phyloP scores from a whole-genome alignment of 441 rosid genomes.

The Metrosideros polymorpha region DNA sequence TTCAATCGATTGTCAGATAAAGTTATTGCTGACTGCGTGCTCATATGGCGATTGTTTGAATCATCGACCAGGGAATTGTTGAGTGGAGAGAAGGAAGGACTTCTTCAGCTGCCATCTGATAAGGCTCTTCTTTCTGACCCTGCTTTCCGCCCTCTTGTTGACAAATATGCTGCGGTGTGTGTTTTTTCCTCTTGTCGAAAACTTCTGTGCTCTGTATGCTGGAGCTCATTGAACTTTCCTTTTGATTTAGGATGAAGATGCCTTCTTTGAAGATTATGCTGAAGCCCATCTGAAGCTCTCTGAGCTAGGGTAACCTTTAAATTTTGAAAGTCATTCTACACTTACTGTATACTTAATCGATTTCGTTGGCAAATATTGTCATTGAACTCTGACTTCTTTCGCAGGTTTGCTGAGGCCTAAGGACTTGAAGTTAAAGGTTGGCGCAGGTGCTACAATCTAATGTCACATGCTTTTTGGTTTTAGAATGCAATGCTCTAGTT shows the following conservation, averaged over 20 bases:
- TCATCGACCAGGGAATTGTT: constrained; percentile 52
- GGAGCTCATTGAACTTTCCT: neutral
- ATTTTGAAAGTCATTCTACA: neutral
- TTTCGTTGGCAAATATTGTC: neutral
- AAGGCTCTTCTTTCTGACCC: constrained; percentile 72
- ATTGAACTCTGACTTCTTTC: neutral
- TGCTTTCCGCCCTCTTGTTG: constrained; percentile 76
- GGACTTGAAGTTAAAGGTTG: neutral
- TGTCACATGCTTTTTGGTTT: constrained; percentile 15
- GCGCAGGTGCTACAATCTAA: neutral
- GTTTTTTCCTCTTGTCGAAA: neutral
- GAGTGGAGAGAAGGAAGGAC: constrained; percentile 81
- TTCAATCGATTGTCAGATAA: neutral
- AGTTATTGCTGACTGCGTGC: neutral
- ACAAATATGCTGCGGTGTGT: constrained; percentile 76
- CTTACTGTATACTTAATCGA: neutral
- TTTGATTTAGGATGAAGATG: constrained; percentile 69
- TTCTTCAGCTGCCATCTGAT: constrained; percentile 66
- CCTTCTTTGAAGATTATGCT: constrained; percentile 68
- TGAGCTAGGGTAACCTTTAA: constrained; percentile 68
- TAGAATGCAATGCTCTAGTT: neutral
- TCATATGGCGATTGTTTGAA: neutral
- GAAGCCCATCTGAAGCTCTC: constrained; percentile 87
- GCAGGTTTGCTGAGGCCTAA: constrained; percentile 35
- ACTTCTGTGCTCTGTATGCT: neutral